Conservation (phyloP, 2,329 filamentous ascomycete species). For the Epichloe sp. region DNA sequence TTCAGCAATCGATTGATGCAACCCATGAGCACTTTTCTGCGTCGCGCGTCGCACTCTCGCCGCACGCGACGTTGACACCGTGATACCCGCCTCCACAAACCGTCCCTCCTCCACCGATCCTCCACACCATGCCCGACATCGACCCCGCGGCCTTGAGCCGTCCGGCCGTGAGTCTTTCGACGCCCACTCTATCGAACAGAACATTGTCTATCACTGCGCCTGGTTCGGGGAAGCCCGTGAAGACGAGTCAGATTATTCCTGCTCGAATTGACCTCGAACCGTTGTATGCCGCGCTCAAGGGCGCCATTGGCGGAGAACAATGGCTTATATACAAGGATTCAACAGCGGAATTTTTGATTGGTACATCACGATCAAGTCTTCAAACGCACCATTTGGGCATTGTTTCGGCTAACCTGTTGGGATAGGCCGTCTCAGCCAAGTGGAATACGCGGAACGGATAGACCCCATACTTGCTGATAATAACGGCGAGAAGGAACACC, state of each 20-base stretch:
- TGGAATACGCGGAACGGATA: slow-evolving; percentile 44
- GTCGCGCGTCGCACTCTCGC: slow-evolving; percentile 31
- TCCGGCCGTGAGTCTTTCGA: slow-evolving; percentile 42
- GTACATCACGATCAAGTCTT: slow-evolving; percentile 21
- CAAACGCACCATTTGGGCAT: not conserved
- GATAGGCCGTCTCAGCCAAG: slow-evolving; percentile 49
- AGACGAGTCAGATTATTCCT: slow-evolving; percentile 50
- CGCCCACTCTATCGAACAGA: slow-evolving; percentile 45
- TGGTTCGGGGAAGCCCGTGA: slow-evolving; percentile 36
- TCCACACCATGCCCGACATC: slow-evolving; percentile 49
- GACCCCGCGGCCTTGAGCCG: slow-evolving; percentile 57
- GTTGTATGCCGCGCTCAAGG: slow-evolving; percentile 48
- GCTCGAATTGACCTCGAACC: slow-evolving; percentile 55
- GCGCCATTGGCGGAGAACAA: slow-evolving; percentile 44
- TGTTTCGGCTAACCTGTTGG: slow-evolving; percentile 15
- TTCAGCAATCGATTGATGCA: slow-evolving; percentile 24
- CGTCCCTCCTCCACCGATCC: slow-evolving; percentile 16
- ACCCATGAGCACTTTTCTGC: slow-evolving; percentile 29
- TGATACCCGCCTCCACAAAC: slow-evolving; percentile 5
- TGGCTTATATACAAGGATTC: slow-evolving; percentile 53
- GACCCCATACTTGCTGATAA: slow-evolving; percentile 45
- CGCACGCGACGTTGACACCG: slow-evolving; percentile 29
- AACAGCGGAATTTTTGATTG: slow-evolving; percentile 48
- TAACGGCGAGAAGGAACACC: slow-evolving; percentile 46
- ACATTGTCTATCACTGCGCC: slow-evolving; percentile 40